phyloP scores from a whole-genome alignment of 2,329 filamentous ascomycete species.

The Epichloe coenophiala region DNA sequence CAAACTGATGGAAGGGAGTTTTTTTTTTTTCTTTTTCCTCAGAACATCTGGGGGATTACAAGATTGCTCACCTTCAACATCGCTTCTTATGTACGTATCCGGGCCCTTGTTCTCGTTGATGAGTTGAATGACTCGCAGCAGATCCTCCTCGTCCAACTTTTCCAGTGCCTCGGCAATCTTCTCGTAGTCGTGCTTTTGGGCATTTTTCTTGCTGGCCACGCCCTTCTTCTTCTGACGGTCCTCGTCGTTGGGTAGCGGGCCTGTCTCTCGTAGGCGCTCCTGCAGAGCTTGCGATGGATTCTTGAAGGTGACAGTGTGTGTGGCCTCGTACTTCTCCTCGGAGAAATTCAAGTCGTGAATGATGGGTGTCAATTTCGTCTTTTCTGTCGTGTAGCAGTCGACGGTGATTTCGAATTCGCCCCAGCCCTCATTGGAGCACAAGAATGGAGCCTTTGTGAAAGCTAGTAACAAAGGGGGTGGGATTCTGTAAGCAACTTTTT shows the following conservation, averaged over 20 bases:
- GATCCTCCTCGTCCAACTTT: slow-evolving; percentile 81
- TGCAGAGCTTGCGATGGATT: slow-evolving; percentile 85
- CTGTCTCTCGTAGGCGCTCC: slow-evolving; percentile 66
- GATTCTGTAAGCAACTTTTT: not conserved
- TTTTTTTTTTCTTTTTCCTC: not conserved
- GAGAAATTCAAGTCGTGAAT: slow-evolving; percentile 88
- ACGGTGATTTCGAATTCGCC: slow-evolving; percentile 96
- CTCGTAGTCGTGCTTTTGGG: slow-evolving; percentile 70
- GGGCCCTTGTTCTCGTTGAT: slow-evolving; percentile 93
- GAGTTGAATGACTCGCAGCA: slow-evolving; percentile 91
- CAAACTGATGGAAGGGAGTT: slow-evolving; percentile 5
- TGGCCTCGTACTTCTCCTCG: slow-evolving; percentile 65
- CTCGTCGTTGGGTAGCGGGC: slow-evolving; percentile 67
- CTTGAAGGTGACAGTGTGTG: slow-evolving; percentile 73
- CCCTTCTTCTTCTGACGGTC: slow-evolving; percentile 47
- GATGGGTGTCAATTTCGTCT: slow-evolving; percentile 63
- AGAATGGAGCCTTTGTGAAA: slow-evolving; percentile 75
- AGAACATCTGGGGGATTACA: not conserved
- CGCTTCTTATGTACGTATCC: slow-evolving; percentile 94
- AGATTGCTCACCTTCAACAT: slow-evolving; percentile 73
- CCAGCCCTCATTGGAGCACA: slow-evolving; percentile 89
- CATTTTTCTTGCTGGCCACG: slow-evolving; percentile 63
- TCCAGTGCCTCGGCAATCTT: slow-evolving; percentile 88
- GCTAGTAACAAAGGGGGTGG: slow-evolving; percentile 29
- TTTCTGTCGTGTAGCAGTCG: slow-evolving; percentile 69